Conservation (phyloP, 179 eudicot genomes). For the Gypsophila paniculata region DNA sequence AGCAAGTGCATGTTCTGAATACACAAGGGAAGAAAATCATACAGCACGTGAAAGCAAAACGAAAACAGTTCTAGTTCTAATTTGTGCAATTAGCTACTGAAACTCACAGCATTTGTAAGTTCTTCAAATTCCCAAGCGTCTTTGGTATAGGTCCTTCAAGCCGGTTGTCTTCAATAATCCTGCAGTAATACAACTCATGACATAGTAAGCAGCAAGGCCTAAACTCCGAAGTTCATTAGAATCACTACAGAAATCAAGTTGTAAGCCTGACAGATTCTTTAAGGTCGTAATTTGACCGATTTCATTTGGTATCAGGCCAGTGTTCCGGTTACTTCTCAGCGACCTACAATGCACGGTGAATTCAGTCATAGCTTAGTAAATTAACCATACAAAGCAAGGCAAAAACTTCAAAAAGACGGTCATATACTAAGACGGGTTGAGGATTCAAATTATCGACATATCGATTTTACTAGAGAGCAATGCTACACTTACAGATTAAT, state of each 20-base stretch:
- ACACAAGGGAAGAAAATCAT: too few species aligned
- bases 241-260: too few species aligned
- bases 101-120: slow-evolving; percentile 55
- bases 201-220: background rate
- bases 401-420: too few species aligned
- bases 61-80: background rate
- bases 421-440: too few species aligned
- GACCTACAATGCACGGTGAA: slow-evolving; percentile 43
- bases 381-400: background rate
- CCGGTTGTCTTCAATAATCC: slow-evolving; percentile 58
- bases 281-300: slow-evolving; percentile 63
- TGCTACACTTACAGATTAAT: slow-evolving; percentile 50
- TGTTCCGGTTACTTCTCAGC: slow-evolving; percentile 48
- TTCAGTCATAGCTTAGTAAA: too few species aligned
- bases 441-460: too few species aligned
- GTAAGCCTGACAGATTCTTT: slow-evolving; percentile 52
- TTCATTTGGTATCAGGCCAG: slow-evolving; percentile 64
- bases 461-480: too few species aligned
- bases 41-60: background rate
- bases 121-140: slow-evolving; percentile 61
- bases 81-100: background rate
- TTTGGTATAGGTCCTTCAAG: slow-evolving; percentile 59
- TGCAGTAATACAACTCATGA: slow-evolving; percentile 28
- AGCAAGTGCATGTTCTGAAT: background rate
- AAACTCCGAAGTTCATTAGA: too few species aligned